phyloP scores from a whole-genome alignment of 305 asterid species.

The Withania somnifera region DNA sequence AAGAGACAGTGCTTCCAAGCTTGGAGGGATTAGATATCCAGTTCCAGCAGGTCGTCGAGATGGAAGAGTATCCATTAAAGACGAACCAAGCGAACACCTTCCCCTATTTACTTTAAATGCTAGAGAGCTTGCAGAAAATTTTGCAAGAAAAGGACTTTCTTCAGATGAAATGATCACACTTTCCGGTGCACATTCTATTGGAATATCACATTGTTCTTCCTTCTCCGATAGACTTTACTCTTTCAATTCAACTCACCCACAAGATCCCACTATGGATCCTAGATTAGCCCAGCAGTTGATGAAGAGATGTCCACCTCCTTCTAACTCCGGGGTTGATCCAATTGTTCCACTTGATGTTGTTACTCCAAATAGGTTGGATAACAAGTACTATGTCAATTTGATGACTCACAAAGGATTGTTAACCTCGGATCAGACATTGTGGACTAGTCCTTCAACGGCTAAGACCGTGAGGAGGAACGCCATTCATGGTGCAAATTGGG shows the following conservation, averaged over 20 bases:
- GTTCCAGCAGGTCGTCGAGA: constrained; percentile 31
- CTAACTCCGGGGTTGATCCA: neutral
- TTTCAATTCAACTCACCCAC: constrained; percentile 5
- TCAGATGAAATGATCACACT: constrained; percentile 24
- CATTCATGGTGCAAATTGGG: constrained; percentile 7
- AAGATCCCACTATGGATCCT: constrained; percentile 18
- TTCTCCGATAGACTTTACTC: constrained; percentile 5
- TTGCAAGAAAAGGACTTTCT: constrained; percentile 17
- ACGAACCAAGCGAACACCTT: constrained; percentile 6
- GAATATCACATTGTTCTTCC: constrained; percentile 17
- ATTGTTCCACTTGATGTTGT: constrained; percentile 12
- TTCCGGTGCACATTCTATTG: constrained; percentile 31
- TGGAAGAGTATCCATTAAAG: constrained; percentile 9
- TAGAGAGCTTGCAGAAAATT: neutral
- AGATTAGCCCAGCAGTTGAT: constrained; percentile 7
- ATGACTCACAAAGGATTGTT: constrained; percentile 8
- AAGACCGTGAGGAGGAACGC: constrained; percentile 13
- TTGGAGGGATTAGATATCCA: constrained; percentile 15
- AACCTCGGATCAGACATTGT: constrained; percentile 18
- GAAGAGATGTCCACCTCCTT: neutral
- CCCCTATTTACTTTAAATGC: constrained; percentile 8
- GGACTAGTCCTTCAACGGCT: constrained; percentile 9
- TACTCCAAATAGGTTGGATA: constrained; percentile 24
- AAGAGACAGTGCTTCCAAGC: constrained; percentile 15
- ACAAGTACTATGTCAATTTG: constrained; percentile 14